A percentile compares a stretch with the other conserved stretches of the same genome.
Conservation (phyloP, 495 filamentous ascomycete species). For the Gamarada debralockiae region DNA sequence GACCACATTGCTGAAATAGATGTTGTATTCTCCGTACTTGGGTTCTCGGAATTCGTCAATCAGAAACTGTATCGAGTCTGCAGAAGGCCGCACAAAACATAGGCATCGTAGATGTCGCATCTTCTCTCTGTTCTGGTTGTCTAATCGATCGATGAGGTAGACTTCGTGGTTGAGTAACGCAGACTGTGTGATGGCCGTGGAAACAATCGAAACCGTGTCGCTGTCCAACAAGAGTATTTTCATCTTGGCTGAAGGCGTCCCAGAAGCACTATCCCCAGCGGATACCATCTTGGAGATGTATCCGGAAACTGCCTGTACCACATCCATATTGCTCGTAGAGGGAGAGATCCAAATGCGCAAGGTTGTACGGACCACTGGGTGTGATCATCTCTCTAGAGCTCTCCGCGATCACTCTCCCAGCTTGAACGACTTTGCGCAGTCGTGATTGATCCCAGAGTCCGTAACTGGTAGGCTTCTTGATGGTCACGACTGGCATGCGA, state of each 20-base stretch:
- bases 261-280: constrained; percentile 68
- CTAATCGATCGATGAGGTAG: constrained; percentile 93
- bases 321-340: constrained; percentile 66
- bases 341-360: background rate
- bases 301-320: constrained; percentile 85
- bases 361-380: constrained; percentile 5
- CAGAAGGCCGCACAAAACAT: constrained; percentile 86
- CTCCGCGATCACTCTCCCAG: too few species aligned
- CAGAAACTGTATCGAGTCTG: constrained; percentile 85
- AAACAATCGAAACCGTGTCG: constrained; percentile 92
- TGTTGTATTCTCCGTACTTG: constrained; percentile 95
- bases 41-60: constrained; percentile 96
- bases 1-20: constrained; percentile 95
- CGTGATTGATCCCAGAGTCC: too few species aligned
- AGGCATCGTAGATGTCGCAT: constrained; percentile 96
- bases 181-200: constrained; percentile 93
- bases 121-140: constrained; percentile 88
- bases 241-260: constrained; percentile 85
- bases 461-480: too few species aligned
- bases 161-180: constrained; percentile 95
- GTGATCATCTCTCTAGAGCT: constrained; percentile 15
- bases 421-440: too few species aligned
- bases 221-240: constrained; percentile 94
- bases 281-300: constrained; percentile 98
- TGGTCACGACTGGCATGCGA: too few species aligned